Percentiles rank a stretch among this genome's conserved stretches.
phyloP scores from a whole-genome alignment of 2,329 filamentous ascomycete genomes.

The Clonostachys solani region DNA sequence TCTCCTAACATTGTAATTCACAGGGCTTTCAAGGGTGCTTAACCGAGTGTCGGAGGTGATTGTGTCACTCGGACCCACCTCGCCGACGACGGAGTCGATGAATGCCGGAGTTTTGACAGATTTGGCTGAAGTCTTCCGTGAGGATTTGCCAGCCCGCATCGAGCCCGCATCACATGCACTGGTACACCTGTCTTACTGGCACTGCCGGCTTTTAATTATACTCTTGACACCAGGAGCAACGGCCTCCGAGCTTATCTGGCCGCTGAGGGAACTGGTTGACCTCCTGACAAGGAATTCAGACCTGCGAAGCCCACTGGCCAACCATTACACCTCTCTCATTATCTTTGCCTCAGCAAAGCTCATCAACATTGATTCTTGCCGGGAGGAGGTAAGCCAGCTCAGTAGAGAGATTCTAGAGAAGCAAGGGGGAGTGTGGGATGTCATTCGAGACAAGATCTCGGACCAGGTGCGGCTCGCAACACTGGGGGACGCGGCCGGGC shows the following conservation, averaged over 20 bases:
- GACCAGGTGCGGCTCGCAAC: constrained; percentile 26
- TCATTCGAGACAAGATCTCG: constrained; percentile 39
- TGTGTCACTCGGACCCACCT: constrained; percentile 24
- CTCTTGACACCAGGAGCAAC: constrained; percentile 53
- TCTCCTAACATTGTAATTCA: constrained; percentile 6
- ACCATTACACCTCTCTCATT: constrained; percentile 60
- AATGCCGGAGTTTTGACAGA: constrained; percentile 27
- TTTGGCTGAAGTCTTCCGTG: constrained; percentile 57
- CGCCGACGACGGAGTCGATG: constrained; percentile 22
- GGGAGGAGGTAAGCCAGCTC: constrained; percentile 51
- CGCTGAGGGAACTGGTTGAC: constrained; percentile 53
- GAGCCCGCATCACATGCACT: constrained; percentile 47
- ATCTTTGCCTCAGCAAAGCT: constrained; percentile 59
- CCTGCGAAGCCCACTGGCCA: constrained; percentile 58
- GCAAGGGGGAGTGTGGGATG: constrained; percentile 52
- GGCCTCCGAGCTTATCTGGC: constrained; percentile 53
- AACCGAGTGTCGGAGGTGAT: constrained; percentile 30
- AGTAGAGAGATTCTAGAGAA: constrained; percentile 54
- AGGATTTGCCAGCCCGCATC: constrained; percentile 55
- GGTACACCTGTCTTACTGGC: constrained; percentile 67
- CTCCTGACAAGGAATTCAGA: constrained; percentile 51
- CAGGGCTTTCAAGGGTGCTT: constrained; percentile 55
- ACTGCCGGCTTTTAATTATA: constrained; percentile 60
- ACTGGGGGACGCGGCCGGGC: constrained; percentile 33
- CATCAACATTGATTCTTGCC: constrained; percentile 41